Base-by-base conservation (phyloP, 345 rosid species). In the Camelina hispida region DNA sequence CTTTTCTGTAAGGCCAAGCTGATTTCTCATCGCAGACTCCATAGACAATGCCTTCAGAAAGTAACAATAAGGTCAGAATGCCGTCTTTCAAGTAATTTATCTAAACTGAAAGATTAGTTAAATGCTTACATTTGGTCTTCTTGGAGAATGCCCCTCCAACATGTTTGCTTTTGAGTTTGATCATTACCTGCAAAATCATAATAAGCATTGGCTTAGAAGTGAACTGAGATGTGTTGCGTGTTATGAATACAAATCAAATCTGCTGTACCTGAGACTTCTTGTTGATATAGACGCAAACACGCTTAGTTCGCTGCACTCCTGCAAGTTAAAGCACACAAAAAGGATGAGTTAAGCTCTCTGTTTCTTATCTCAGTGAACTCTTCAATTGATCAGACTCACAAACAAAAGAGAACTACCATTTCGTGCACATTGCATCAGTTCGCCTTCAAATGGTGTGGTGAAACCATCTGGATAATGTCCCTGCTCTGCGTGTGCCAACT, bases 1-100 rank as follows among this genome's bases (percentile, higher is more conserved):
- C 97, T 77, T 87, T 90, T 70, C 88, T 84, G 20, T 89, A 85
- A 6, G 97, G 96, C 99, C 97, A 92, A 66, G 96, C 97, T 14
- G 83, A 66, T 54, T 79, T 87, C 85, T 90, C 97, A 54, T 89
- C 93, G 56, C 97, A 89, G 9, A 90, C 83, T 54, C 93, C 97
- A 72, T 87, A 90, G 51, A 92, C 96, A 58, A 90, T 64, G 50
- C 93, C 99, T 95, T 54, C 43, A 42, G 16, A 56, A 57, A 56
- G 62, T 42, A 34, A 65, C 51, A 54, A 5, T 4, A 69, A 14
- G 78, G 38, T 79, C 57, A 54, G 66, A 61, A 25, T 50, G 44
- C 20, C 15, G 60, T 61, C 43, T 59, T 51, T 18, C 61, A 9
- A 62, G 80, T 64, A 64, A 42, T 18, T 14, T 40, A 44, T 62